Percentiles rank a stretch among this genome's conserved stretches.
phyloP scores from a whole-genome alignment of 768 basidiomycete genomes.

The Lepiota brunneoincarnata region DNA sequence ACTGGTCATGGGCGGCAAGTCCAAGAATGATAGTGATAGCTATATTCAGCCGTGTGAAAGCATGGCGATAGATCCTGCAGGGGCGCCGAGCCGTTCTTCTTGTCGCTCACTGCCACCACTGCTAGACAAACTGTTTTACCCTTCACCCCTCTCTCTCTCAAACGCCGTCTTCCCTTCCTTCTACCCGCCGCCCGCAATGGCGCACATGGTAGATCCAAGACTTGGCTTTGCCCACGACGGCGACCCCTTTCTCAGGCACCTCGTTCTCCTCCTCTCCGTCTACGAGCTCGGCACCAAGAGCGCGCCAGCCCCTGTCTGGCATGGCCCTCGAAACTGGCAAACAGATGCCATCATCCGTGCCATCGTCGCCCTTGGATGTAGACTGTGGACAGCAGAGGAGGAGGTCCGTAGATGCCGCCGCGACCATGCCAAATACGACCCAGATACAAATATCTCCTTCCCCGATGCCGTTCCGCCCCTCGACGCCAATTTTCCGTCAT shows the following conservation, averaged over 20 bases:
- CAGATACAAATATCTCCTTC: slow-evolving; percentile 1
- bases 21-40: no score
- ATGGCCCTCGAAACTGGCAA: slow-evolving; percentile 52
- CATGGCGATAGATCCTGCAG: no score
- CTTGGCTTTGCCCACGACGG: slow-evolving; percentile 7
- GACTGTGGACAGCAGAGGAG: slow-evolving; percentile 59
- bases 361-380: slow-evolving; percentile 45
- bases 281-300: slow-evolving; percentile 44
- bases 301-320: slow-evolving; percentile 46
- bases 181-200: background rate
- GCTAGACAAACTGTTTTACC: no score
- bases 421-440: slow-evolving; percentile 5
- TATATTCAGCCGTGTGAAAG: no score
- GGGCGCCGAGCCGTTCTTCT: no score
- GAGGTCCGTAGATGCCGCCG: slow-evolving; percentile 3
- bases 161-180: background rate
- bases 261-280: slow-evolving; percentile 54
- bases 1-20: no score
- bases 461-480: slow-evolving; percentile 6
- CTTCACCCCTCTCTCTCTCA: no score
- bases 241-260: slow-evolving; percentile 36
- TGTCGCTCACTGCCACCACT: no score
- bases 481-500: background rate
- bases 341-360: slow-evolving; percentile 54
- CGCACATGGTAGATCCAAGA: background rate